Conservation (phyloP, 768 basidiomycete genomes). For the Lentinula boryana region DNA sequence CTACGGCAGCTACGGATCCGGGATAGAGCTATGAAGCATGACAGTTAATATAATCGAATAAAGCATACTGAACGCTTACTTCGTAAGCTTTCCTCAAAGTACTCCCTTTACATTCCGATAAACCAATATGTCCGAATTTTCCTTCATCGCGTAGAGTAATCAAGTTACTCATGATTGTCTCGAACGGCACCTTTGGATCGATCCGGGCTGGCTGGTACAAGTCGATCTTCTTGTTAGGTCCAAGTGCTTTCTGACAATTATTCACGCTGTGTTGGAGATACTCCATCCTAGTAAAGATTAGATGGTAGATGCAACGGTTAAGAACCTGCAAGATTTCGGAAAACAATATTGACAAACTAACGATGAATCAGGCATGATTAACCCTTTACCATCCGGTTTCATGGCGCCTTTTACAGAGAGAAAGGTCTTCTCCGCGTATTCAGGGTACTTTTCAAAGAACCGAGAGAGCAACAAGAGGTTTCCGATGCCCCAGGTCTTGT, state of each 20-base stretch:
- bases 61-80: conserved; percentile 14
- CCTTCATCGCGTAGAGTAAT: conserved; percentile 12
- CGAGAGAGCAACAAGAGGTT: conserved; percentile 46
- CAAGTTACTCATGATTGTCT: conserved; percentile 36
- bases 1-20: conserved; percentile 41
- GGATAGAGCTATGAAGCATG: conserved; percentile 35
- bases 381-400: not conserved
- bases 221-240: conserved; percentile 48
- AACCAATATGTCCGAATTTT: conserved; percentile 41
- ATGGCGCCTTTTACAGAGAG: conserved; percentile 25
- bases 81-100: conserved; percentile 36
- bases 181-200: conserved; percentile 34
- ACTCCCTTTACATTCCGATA: conserved; percentile 37
- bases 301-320: not conserved
- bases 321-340: not conserved
- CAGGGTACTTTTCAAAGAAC: conserved; percentile 41
- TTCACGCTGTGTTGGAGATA: conserved; percentile 37
- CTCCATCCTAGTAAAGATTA: conserved; percentile 21
- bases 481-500: conserved; percentile 27
- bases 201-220: conserved; percentile 46
- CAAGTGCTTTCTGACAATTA: conserved; percentile 35
- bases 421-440: conserved; percentile 26
- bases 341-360: not conserved
- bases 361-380: not conserved
- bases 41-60: not conserved